Base-by-base conservation (phyloP, 2,329 filamentous ascomycete genomes). In the Hypoxylon sp. region DNA sequence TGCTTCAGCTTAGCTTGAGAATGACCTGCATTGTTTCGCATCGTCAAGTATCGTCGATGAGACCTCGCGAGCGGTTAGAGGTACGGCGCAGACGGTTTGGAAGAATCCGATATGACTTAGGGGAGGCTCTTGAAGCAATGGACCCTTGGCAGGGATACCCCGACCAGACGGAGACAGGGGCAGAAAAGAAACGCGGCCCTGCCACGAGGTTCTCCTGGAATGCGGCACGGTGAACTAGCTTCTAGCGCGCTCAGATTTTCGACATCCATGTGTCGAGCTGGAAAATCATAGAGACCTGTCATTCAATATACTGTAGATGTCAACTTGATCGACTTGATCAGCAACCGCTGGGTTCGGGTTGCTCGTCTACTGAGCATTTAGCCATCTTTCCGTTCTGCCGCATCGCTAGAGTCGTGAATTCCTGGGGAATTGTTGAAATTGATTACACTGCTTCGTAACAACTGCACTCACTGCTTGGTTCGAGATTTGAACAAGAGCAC, bases 311-410 rank as follows among this genome's bases (percentile, higher is more conserved):
- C 57, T 56, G 10, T 26, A 33, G 33, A 42, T 58, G 62, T 64
- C 55, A 51, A 9, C 57, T 40, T 38, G 33, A 38, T 38, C 33
- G 20, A 40, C 37, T 41, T 41, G 38, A 41, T 62, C 55, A 57
- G n/a, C 58, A 51, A 29, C 27, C 58, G 48, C 58, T 64, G 61
- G 58, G 61, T 58, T 58, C 37, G 55, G 55, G 52, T 29, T 54
- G 27, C 18, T 51, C 24, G 11, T n/a, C n/a, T 10, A 11, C n/a
- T 26, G n/a, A 38, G 17, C 17, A n/a, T n/a, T 18, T 3, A 21
- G 13, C 20, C 20, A 24, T 26, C 23, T 41, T 24, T n/a, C n/a
- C n/a, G 11, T 38, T 20, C n/a, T n/a, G n/a, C n/a, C 35, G 17
- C 3, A 20, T 10, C 17, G 23, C 20, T n/a, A 24, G 8, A 21